Evolutionary conservation across 2,329 filamentous ascomycete genomes (phyloP).

Genomic region (Phialophora verrucosa): DNA sequence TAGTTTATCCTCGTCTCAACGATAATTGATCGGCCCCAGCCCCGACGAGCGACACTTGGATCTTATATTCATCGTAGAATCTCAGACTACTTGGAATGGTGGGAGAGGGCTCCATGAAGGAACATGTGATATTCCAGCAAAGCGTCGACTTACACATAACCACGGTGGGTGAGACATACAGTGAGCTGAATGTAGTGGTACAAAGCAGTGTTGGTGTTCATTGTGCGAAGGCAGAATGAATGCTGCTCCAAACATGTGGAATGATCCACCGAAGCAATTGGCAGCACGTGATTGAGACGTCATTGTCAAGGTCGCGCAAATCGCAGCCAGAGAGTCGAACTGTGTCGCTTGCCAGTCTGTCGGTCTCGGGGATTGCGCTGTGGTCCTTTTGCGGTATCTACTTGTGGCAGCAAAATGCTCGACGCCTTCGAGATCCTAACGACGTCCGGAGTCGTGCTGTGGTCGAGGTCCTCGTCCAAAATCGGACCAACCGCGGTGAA

Average conservation of each 20-base stretch:
- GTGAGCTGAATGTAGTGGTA: neutral
- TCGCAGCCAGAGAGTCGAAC: neutral
- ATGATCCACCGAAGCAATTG: neutral
- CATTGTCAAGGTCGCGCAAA: neutral
- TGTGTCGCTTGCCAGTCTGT: neutral
- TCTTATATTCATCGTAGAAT: neutral
- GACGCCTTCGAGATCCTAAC: conserved; percentile 97
- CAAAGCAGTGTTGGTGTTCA: too few species aligned
- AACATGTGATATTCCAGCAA: neutral
- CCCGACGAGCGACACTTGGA: neutral
- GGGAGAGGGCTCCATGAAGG: too few species aligned
- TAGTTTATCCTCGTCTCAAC: neutral
- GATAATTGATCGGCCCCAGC: neutral
- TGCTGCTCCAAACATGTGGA: neutral
- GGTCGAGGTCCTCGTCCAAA: conserved; percentile 84
- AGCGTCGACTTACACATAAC: too few species aligned
- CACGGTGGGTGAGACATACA: neutral
- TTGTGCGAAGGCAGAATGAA: too few species aligned
- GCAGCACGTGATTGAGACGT: neutral
- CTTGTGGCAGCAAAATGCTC: conserved; percentile 65
- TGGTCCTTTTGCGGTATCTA: neutral
- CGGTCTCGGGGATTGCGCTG: neutral
- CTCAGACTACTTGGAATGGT: neutral
- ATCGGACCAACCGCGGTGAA: conserved; percentile 87
- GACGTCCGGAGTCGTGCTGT: conserved; percentile 93